Evolutionary conservation across 495 filamentous ascomycete species (phyloP), one percentile per base, ranked within the genome.

Genomic region (Evernia prunastri): DNA sequence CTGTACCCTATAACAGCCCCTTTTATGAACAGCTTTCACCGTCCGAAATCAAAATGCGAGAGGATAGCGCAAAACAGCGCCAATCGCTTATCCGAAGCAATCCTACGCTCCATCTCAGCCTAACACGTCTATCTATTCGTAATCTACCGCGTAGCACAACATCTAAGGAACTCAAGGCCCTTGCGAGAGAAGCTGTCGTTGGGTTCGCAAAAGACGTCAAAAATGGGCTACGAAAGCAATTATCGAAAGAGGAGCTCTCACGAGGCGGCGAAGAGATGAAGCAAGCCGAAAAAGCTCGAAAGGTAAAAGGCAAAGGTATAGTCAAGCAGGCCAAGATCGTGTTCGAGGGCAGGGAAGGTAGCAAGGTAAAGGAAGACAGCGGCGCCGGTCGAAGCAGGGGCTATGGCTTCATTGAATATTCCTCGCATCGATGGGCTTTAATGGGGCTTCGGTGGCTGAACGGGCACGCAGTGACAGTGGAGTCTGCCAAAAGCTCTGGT

Each of bases 331-430:
- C 94, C 37, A 99, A 96, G 77, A 83, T 97, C 63, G 87, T 97
- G 31, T 96, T 92, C 71, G 94, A 99, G 77, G 87, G 87, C 18
- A 80, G 79, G 25, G 84, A 92, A 68, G 92, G 92, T 25, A 82
- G 82, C 64, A 97, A 96, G 78, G 83, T 96, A 12, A 72, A 79
- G 4, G 90, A 96, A 73, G 76, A 80, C 53, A 81, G 73, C 63
- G 88, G 89, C 6, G 90, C 84, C 27, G 91, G 94, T 43, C 82
- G 91, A 71, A 91, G 87, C 67, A 80, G 92, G 70, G 95, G 94
- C 29, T 99, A 99, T 73, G 94, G 95, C 15, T 99, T 99, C 75
- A 89, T 99, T 63, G 94, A 99, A 75, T 99, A 97, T 77, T 89
- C 85, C 64, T 92, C 89, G 37, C 94, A 99, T 69, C 87, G 94